Evolutionary conservation across 2,329 filamentous ascomycete species (phyloP), one percentile per base, ranked within the genome.

Genomic region (Trichoderma asperellum): DNA sequence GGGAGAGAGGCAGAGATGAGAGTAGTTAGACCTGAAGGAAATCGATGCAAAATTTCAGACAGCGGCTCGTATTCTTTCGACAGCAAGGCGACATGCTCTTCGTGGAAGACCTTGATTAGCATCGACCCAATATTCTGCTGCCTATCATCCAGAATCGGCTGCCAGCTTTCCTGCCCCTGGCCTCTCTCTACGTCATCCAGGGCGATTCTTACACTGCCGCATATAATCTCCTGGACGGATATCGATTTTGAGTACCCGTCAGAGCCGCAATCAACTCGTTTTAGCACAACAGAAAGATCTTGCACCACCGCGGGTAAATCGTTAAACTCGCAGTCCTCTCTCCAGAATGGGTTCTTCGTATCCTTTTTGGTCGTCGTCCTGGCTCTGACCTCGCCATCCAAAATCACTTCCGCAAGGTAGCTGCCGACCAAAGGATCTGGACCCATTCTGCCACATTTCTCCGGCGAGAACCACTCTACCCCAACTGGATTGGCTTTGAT

Each of bases 81-180:
- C 81, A 96, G 90, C 47, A 99, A 85, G 11, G 98, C 94, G 7
- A 97, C 92, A 61, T 96, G 89, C 80, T 99, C 95, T 67, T 97
- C 93, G 72, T 96, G 89, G 56, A 91, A 89, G 27, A 96, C 85
- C 76, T 90, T 93, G 80, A 97, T 88, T 63, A 97, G 85, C 83
- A 97, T 91, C 71, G 94, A 93, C 34, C 94, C 95, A 60, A 97
- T 87, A 1, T 86, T 83, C 74, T 94, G 91, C 71, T 92, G 89
- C 72, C 88, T 89, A 73, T 91, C 90, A 75, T 97, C 93, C 60
- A 90, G 81, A 27, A 97, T 88, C 18, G 90, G 91, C 83, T 93
- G 91, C 95, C 94, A 97, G 75, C 94, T 91, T 79, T 98, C 95
- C 40, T 90, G 86, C 69, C 95, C 92, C 75, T 91, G 91, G 18